These are phyloP conservation scores for Nicotiana tomentosiformis DNA, from an alignment of 257 asterid genomes.

Conservation along the genomic window DNA sequence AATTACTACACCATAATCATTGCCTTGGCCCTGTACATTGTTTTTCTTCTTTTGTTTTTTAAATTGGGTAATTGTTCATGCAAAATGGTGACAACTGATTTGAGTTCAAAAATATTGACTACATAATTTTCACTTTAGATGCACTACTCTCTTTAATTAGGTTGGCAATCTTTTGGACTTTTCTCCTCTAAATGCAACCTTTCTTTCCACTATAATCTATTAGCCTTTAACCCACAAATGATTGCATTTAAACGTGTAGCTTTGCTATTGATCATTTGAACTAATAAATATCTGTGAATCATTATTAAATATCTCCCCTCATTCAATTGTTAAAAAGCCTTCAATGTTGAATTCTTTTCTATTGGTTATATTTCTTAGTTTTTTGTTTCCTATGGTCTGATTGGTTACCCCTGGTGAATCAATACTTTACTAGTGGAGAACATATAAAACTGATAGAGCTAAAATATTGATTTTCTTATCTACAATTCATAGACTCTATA, in stretches of 20 bases:
- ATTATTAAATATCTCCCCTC: background rate
- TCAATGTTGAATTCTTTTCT: background rate
- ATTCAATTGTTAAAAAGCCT: background rate
- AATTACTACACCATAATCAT: background rate
- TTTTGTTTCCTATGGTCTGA: background rate
- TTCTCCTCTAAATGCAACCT: background rate
- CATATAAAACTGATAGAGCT: background rate
- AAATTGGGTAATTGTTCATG: background rate
- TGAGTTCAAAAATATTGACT: background rate
- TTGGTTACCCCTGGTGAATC: background rate
- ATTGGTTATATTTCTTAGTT: background rate
- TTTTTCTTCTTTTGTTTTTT: background rate
- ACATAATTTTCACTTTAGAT: background rate
- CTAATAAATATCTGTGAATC: background rate
- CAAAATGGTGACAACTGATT: background rate
- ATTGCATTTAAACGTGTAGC: background rate
- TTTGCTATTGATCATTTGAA: background rate
- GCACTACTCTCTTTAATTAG: background rate
- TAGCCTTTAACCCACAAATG: background rate
- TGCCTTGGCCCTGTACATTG: no score
- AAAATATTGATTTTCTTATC: background rate
- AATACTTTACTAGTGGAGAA: background rate
- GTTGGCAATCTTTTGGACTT: background rate
- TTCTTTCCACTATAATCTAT: background rate
- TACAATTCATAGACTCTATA: no score